These are phyloP conservation scores for Willaertia magna DNA, from an alignment of 208 protist genomes.

Conservation along the genomic window DNA sequence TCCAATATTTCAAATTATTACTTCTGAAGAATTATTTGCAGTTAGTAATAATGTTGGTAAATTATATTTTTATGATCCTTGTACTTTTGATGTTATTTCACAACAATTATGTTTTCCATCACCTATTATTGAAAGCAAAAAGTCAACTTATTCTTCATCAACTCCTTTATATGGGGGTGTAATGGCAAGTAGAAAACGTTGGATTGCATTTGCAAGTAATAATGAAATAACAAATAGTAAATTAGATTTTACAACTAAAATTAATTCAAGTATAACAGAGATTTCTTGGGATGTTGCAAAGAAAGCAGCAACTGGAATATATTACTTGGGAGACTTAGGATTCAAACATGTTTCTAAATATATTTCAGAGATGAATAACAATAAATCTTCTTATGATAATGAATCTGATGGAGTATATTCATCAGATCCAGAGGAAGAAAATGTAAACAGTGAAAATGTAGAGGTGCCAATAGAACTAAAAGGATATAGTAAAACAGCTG, in stretches of 20 bases:
- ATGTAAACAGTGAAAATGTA: background rate
- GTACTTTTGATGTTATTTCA: background rate
- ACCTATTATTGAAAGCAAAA: background rate
- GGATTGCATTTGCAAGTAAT: slow-evolving; percentile 22
- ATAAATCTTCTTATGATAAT: background rate
- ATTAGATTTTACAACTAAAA: background rate
- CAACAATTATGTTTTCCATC: background rate
- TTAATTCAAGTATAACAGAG: background rate
- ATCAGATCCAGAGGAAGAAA: background rate
- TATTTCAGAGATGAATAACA: background rate
- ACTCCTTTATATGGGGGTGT: background rate
- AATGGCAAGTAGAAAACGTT: slow-evolving; percentile 20
- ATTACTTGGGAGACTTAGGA: slow-evolving; percentile 11
- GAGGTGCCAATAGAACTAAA: background rate
- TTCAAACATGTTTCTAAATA: slow-evolving; percentile 2
- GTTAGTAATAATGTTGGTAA: background rate
- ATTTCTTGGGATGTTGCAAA: slow-evolving; percentile 14
- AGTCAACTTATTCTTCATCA: background rate
- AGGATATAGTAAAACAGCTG: background rate
- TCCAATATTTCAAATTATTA: background rate
- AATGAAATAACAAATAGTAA: background rate
- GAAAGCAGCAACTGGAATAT: background rate
- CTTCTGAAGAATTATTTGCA: background rate
- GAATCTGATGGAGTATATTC: background rate
- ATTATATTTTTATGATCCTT: background rate